phyloP scores from a whole-genome alignment of 2,329 filamentous ascomycete genomes.

The Fusarium sp. region DNA sequence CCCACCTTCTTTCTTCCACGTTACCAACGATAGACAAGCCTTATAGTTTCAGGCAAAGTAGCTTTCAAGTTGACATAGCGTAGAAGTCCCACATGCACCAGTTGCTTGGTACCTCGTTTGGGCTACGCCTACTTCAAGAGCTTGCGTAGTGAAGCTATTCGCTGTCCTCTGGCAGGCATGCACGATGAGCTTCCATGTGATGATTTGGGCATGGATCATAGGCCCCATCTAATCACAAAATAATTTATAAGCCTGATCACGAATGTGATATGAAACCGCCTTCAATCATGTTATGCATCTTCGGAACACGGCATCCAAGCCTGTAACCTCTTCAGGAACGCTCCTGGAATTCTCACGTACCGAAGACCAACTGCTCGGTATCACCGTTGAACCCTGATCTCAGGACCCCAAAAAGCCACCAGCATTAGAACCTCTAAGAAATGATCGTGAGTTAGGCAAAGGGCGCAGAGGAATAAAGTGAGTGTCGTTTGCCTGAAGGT shows the following conservation, averaged over 20 bases:
- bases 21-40: background rate
- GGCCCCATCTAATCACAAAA: too few species aligned
- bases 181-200: too few species aligned
- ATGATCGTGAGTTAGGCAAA: background rate
- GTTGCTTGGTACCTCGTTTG: background rate
- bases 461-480: background rate
- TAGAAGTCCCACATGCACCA: background rate
- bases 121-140: background rate
- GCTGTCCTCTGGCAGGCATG: too few species aligned
- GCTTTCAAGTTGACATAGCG: background rate
- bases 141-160: fast-evolving
- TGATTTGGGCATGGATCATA: too few species aligned
- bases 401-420: too few species aligned
- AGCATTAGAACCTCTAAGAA: fast-evolving
- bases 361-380: background rate
- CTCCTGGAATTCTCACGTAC: fast-evolving
- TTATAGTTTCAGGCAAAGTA: background rate
- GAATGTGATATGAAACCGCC: background rate
- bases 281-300: background rate
- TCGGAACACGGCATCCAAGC: background rate
- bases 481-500: background rate
- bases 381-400: background rate
- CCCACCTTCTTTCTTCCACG: background rate
- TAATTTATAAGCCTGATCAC: fast-evolving
- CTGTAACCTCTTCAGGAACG: background rate